A percentile compares a stretch with the other conserved stretches of the same genome.
Conservation (phyloP, 352 stramenopile species). For the Thalassiosira livingstoniorum region DNA sequence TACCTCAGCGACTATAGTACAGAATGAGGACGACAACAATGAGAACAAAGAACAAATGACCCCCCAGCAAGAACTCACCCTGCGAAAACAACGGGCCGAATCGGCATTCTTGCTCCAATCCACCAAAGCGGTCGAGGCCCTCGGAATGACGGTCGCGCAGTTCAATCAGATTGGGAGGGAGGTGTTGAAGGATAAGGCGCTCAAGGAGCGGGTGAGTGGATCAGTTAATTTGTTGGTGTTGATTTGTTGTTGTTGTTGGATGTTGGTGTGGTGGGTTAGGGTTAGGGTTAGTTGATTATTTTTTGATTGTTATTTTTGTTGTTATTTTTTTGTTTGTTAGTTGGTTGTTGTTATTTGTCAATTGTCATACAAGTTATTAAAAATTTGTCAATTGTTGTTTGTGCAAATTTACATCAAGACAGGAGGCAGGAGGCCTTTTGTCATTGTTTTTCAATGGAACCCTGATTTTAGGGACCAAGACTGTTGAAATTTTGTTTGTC, state of each 20-base stretch:
- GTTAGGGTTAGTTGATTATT: no score
- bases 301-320: background rate
- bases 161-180: constrained; percentile 75
- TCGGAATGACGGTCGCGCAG: constrained; percentile 69
- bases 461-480: no score
- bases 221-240: background rate
- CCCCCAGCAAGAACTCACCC: background rate
- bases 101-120: constrained; percentile 53
- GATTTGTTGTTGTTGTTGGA: no score
- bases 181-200: constrained; percentile 43
- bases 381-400: background rate
- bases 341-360: background rate
- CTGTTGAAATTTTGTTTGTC: no score
- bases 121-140: constrained; percentile 59
- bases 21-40: no score
- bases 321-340: background rate
- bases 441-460: no score
- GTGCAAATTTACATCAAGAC: no score
- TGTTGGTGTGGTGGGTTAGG: no score
- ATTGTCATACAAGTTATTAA: background rate
- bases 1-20: no score
- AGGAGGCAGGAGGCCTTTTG: no score
- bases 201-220: constrained; percentile 62
- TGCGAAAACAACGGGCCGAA: constrained; percentile 33
- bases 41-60: background rate